Evolutionary conservation across 768 basidiomycete genomes (phyloP).

Genomic region (Neoboletus magnificus): DNA sequence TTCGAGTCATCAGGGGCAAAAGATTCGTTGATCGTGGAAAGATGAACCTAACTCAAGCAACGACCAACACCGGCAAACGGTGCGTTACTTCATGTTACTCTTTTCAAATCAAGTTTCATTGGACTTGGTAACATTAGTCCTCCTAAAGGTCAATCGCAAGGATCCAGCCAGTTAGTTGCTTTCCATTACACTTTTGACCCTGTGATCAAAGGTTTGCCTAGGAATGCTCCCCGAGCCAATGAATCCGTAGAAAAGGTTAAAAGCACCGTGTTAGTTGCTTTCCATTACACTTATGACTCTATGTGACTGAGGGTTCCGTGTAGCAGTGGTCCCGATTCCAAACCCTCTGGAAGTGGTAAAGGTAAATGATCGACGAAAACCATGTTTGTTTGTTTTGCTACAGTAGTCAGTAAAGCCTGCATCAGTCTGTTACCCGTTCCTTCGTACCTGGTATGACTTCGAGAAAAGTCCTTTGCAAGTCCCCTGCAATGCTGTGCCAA

Average conservation of each 20-base stretch:
- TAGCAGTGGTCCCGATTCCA: not conserved
- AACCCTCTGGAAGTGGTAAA: too few relatives aligned
- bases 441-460: not conserved
- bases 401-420: not conserved
- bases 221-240: too few relatives aligned
- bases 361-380: not conserved
- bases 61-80: not conserved
- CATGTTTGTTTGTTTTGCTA: not conserved
- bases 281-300: not conserved
- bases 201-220: too few relatives aligned
- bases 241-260: too few relatives aligned
- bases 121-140: not conserved
- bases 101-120: not conserved
- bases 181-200: too few relatives aligned
- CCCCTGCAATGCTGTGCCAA: slow-evolving; percentile 1
- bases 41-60: fast-evolving
- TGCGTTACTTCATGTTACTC: not conserved
- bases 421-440: not conserved
- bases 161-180: too few relatives aligned
- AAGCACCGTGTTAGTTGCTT: too few relatives aligned
- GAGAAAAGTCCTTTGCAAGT: not conserved
- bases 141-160: not conserved
- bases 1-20: not conserved
- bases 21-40: slow-evolving; percentile 10
- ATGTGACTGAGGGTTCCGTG: not conserved